These are phyloP conservation scores for Wallacemonas rigidus DNA, from an alignment of 208 protist genomes.

Conservation along the genomic window DNA sequence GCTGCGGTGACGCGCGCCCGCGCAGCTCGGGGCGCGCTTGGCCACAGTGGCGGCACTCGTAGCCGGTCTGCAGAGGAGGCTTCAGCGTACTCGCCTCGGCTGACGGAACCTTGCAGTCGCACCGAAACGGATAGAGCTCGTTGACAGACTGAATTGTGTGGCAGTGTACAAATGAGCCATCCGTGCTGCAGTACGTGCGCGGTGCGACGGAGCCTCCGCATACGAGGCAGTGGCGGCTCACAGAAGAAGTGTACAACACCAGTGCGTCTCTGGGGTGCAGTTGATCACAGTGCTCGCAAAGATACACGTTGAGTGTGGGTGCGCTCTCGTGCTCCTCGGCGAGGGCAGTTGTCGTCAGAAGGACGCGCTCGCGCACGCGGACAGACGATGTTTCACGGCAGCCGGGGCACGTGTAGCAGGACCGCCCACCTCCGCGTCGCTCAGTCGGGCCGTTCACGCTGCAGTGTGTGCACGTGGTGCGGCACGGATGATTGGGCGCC, in stretches of 20 bases:
- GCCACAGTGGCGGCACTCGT: constrained; percentile 57
- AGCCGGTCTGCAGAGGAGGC: constrained; percentile 47
- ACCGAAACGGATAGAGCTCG: constrained; percentile 68
- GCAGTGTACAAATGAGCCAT: constrained; percentile 49
- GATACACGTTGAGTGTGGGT: constrained; percentile 33
- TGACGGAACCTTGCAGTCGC: constrained; percentile 13
- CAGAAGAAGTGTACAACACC: constrained; percentile 44
- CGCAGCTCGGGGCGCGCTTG: constrained; percentile 52
- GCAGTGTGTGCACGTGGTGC: constrained; percentile 44
- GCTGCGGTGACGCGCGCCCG: background rate
- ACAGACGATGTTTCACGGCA: constrained; percentile 29
- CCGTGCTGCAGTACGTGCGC: background rate
- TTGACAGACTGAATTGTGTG: constrained; percentile 48
- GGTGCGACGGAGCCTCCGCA: constrained; percentile 43
- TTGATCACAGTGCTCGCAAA: constrained; percentile 53
- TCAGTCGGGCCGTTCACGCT: background rate
- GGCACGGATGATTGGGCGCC: constrained; percentile 56
- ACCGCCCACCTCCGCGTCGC: constrained; percentile 1
- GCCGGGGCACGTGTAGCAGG: constrained; percentile 49
- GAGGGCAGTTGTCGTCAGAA: constrained; percentile 8
- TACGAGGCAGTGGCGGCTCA: constrained; percentile 66
- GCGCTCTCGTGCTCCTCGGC: background rate
- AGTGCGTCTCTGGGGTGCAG: constrained; percentile 70
- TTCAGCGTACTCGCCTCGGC: constrained; percentile 26
- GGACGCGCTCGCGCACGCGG: constrained; percentile 12